phyloP scores from a whole-genome alignment of 108 stramenopile genomes.

The Seminavis robusta region DNA sequence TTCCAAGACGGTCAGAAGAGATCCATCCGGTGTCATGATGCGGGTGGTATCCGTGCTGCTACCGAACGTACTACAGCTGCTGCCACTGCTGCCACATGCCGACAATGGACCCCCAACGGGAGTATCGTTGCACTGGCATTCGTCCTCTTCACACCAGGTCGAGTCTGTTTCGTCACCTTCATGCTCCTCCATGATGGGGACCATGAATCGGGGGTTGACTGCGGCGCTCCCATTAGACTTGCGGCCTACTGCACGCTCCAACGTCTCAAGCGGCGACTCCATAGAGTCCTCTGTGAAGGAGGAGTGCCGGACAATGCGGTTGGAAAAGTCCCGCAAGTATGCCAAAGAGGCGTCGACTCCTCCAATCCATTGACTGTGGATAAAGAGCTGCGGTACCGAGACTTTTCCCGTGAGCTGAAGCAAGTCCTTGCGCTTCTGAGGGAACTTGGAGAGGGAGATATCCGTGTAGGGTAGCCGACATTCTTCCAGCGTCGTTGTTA shows the following conservation, averaged over 20 bases:
- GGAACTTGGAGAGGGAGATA: slow-evolving; percentile 1
- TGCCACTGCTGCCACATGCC: no score
- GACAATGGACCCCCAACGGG: no score
- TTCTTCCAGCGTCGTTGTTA: no score
- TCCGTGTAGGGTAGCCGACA: slow-evolving; percentile 3
- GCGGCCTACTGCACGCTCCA: background rate
- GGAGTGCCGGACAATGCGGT: background rate
- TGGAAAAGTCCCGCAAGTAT: slow-evolving; percentile 1
- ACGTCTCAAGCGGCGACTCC: no score
- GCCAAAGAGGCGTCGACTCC: background rate
- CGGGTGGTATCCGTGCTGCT: no score
- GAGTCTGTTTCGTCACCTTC: background rate
- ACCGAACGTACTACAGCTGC: no score
- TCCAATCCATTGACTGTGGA: slow-evolving; percentile 6
- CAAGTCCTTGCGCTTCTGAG: background rate
- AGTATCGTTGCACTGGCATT: no score
- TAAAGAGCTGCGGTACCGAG: slow-evolving; percentile 6
- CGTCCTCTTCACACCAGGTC: no score
- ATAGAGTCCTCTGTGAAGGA: no score
- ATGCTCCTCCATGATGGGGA: background rate
- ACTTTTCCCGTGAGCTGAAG: background rate
- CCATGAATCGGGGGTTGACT: background rate
- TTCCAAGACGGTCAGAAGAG: slow-evolving; percentile 22
- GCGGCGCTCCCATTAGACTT: background rate
- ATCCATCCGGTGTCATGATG: slow-evolving; percentile 32